Evolutionary conservation across 495 filamentous ascomycete species (phyloP), one percentile per base, ranked within the genome.

Genomic region (Chaetomidium leptoderma): DNA sequence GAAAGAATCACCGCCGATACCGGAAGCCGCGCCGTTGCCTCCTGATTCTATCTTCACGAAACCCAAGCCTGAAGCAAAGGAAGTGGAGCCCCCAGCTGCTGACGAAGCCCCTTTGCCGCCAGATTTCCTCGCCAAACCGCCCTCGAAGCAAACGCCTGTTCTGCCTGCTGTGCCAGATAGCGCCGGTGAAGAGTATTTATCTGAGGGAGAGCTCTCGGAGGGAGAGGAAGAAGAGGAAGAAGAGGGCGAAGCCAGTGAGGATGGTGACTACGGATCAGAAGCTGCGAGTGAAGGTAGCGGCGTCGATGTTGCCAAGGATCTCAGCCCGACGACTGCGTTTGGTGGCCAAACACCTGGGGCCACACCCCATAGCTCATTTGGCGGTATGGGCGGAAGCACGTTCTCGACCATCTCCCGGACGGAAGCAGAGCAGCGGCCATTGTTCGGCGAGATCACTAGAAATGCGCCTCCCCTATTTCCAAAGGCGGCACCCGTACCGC

Each of bases 331-430:
- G 13, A 69, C 73, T 19, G 74, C 73, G 50, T 71, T 67, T 42
- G 76, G 69, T 10, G 40, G 39, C 45, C 72, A 72, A 59, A 89
- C 79, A 35, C 78, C 80, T 11, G 81, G 81, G 10, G 74, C 78
- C 40, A 87, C 85, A 1, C 83, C 84, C 0, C 78, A 86, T 61
- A 85, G 82, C 60, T 89, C 87, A 4, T 89, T 90, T 66, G 83
- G 80, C 39, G 78, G 72, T 27, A 64, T 79, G 61, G 66, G 59
- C 0, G 74, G 67, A 53, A 73, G 70, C 51, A 61, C 68, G 2
- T 79, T 68, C 53, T 78, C 76, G 43, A 74, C 69, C 1, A 73
- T 76, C 37, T 75, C 76, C n/a, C 73, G 71, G n/a, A 74, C 70
- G 8, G 76, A 76, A 24, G 74, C 69, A 7, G 71, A 75, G 57